Percentiles rank a stretch among this genome's conserved stretches.
These are phyloP conservation scores for Sporothrix brunneoviolacea DNA, from an alignment of 2,329 filamentous ascomycete genomes.

Conservation along the genomic window DNA sequence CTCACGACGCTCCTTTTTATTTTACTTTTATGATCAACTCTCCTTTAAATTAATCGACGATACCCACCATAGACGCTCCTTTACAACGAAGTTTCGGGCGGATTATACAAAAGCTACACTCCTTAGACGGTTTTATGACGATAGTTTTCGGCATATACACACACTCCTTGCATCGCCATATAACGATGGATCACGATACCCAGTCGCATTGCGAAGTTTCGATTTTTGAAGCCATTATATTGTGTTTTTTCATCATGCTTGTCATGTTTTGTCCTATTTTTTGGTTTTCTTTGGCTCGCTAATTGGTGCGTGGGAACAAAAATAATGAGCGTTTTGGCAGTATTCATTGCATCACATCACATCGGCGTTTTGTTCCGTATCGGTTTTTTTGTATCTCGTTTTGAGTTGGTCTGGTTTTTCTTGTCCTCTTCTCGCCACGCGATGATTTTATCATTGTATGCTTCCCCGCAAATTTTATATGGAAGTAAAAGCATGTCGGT, in stretches of 20 bases:
- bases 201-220: conserved; percentile 48
- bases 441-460: not conserved
- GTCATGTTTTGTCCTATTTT: not conserved
- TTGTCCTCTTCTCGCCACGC: not conserved
- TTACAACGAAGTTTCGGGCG: conserved; percentile 20
- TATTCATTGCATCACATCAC: conserved; percentile 13
- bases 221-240: conserved; percentile 10
- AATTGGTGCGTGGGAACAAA: not conserved
- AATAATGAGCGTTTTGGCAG: conserved; percentile 8
- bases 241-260: conserved; percentile 5
- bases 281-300: conserved; percentile 6
- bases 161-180: conserved; percentile 38
- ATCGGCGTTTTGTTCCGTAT: conserved; percentile 13
- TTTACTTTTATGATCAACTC: conserved; percentile 23
- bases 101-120: conserved; percentile 30
- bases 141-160: conserved; percentile 27
- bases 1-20: conserved; percentile 25
- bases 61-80: conserved; percentile 43
- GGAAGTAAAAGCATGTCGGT: not conserved
- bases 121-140: conserved; percentile 27
- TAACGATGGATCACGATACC: conserved; percentile 35
- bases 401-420: not conserved
- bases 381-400: not conserved
- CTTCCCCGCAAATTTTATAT: not conserved
- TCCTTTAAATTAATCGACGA: conserved; percentile 29